Evolutionary conservation across 148 eudicot species (phyloP), one percentile per base, ranked within the genome.

Genomic region (Mesembryanthemum crystallinum): DNA sequence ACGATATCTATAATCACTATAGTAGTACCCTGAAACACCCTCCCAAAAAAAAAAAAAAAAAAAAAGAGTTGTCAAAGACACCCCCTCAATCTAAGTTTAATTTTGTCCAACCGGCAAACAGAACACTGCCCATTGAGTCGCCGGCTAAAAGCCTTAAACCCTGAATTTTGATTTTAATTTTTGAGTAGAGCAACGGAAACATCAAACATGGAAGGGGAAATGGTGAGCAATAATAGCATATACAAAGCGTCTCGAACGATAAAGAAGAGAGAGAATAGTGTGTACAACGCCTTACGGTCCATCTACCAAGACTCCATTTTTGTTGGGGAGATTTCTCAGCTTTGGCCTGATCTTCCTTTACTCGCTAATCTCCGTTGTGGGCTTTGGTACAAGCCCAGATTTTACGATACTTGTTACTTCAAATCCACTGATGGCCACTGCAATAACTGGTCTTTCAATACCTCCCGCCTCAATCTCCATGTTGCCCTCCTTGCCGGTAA

Each of bases 351-450:
- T 30, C 86, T 95, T 18, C 96, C 98, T 0, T 73, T 95, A 1
- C 66, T 95, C 6, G 97, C 97, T 43, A 95, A 95, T 51, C 92
- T 95, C 49, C 91, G 98, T 0, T 95, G 98, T 47, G 98, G 98
- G 0, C 82, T 95, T 0, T 95, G 98, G 98, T 95, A 95, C 76
- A 78, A 83, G 0, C 64, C 78, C 10, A 79, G 52, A 9, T 92
- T 92, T 72, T 54, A 90, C 52, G 77, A 74, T 8, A 89, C 79
- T 59, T 95, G 98, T 62, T 95, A 95, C 82, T 95, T 95, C 85
- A 95, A 95, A 74, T 95, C 98, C 29, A 95, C 97, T 8, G 98
- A 95, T 61, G 97, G 98, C 1, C 98, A 95, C 39, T 77, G 83
- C 61, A 95, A 89, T 62, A 95, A 95, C 58, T 84, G 92, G 84